Conservation (phyloP, 1,284 basidiomycete genomes). For the Ceratobasidium sp. region DNA sequence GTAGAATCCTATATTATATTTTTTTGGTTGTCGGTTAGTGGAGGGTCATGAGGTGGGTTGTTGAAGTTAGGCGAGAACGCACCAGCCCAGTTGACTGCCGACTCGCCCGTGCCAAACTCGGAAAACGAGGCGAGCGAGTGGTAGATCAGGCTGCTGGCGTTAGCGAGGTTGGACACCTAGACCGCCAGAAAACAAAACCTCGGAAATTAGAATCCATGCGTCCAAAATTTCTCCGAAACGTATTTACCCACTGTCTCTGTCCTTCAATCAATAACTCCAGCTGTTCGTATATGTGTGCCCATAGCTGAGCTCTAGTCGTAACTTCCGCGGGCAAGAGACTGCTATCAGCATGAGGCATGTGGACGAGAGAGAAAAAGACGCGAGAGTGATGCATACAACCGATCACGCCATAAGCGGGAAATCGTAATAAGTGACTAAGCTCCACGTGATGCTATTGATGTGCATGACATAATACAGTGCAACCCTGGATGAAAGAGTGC, state of each 20-base stretch:
- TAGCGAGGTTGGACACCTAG: conserved; percentile 88
- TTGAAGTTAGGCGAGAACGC: too few relatives aligned
- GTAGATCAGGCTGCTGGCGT: conserved; percentile 84
- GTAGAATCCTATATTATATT: conserved; percentile 79
- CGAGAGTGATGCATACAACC: conserved; percentile 20
- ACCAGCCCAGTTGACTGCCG: conserved; percentile 93
- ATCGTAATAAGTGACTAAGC: neutral
- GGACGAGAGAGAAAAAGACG: neutral
- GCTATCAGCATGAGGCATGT: conserved; percentile 89
- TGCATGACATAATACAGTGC: conserved; percentile 29
- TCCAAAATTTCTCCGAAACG: conserved; percentile 1
- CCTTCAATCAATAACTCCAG: conserved; percentile 73
- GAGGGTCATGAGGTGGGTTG: conserved; percentile 1
- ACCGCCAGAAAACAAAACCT: too few relatives aligned
- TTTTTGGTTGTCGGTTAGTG: neutral
- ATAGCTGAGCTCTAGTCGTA: conserved; percentile 79
- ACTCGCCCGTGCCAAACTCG: conserved; percentile 72
- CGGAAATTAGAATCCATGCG: conserved; percentile 27
- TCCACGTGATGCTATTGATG: conserved; percentile 29
- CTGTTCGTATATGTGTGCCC: conserved; percentile 78
- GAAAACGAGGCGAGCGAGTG: conserved; percentile 78
- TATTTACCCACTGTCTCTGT: conserved; percentile 80
- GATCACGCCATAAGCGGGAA: conserved; percentile 36
- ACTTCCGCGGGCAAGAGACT: conserved; percentile 78
- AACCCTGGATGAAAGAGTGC: conserved; percentile 10